phyloP scores from a whole-genome alignment of 805 yeast genomes.

The Komagataella mondaviorum region DNA sequence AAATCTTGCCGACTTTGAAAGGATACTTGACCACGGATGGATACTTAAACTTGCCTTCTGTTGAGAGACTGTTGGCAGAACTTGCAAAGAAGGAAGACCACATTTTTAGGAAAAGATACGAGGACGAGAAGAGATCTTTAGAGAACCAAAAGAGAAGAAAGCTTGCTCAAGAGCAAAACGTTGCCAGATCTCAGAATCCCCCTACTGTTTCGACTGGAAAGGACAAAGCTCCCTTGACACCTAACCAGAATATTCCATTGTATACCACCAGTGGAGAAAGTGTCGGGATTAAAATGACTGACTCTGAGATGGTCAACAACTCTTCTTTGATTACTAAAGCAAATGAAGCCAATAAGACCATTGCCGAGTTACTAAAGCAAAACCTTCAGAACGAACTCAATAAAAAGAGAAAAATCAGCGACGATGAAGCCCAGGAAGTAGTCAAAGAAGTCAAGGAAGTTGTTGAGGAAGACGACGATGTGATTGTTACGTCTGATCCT shows the following conservation, averaged over 20 bases:
- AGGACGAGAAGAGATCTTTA: slow-evolving; percentile 55
- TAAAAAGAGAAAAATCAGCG: slow-evolving; percentile 11
- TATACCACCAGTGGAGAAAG: slow-evolving; percentile 64
- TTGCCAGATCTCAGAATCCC: slow-evolving; percentile 27
- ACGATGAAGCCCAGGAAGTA: slow-evolving; percentile 4
- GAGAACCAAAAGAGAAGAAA: slow-evolving; percentile 51
- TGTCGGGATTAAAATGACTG: slow-evolving; percentile 49
- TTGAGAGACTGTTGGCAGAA: slow-evolving; percentile 51
- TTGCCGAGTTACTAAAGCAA: slow-evolving; percentile 46
- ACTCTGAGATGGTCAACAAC: slow-evolving; percentile 57
- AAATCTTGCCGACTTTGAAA: slow-evolving; percentile 45
- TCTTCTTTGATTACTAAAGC: slow-evolving; percentile 54
- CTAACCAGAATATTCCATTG: slow-evolving; percentile 62
- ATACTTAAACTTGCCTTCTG: slow-evolving; percentile 56
- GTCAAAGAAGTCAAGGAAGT: slow-evolving; percentile 9
- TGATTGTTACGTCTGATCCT: slow-evolving; percentile 14
- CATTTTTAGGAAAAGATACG: slow-evolving; percentile 59
- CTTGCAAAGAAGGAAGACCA: slow-evolving; percentile 66
- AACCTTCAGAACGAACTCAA: slow-evolving; percentile 12
- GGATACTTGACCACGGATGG: slow-evolving; percentile 91
- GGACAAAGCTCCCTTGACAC: slow-evolving; percentile 61
- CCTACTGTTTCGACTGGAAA: slow-evolving; percentile 55
- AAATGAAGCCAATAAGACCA: slow-evolving; percentile 54
- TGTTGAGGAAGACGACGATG: slow-evolving; percentile 7
- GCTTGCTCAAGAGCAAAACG: slow-evolving; percentile 30